Base-by-base conservation (phyloP, 2,329 filamentous ascomycete species). In the Neofusicoccum umdonicola region DNA sequence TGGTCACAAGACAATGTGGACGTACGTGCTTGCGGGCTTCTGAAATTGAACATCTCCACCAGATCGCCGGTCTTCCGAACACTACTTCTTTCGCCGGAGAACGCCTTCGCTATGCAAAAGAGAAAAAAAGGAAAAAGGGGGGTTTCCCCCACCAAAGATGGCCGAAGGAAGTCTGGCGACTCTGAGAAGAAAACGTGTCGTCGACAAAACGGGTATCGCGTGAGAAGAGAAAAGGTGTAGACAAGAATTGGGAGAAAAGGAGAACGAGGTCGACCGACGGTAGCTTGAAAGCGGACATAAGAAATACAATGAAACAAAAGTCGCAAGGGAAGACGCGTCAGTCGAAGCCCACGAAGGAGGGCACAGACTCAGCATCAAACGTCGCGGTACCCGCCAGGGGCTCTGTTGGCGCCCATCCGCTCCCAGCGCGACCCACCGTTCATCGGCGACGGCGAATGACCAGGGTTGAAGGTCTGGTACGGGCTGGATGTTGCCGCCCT, bases 191-290 rank as follows among this genome's bases (percentile, higher is more conserved):
- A 35, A 45, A 35, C 44, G 42, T 35, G 56, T 58, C 39, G 54
- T 60, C 56, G 41, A 60, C 56, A 60, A 47, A 57, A 60, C 56
- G 56, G 56, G 56, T 60, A 60, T 60, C 56, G 56, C 42, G n/a
- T 17, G 56, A 60, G 42, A 47, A 57, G 54, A 60, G 1, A 27
- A 58, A 60, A 47, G 13, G 42, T 47, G 31, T 22, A 44, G 54
- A 47, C 4, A 27, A 45, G 42, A 22, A 22, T 22, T 22, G 19
- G n/a, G 27, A 11, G 9, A 19, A 58, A 58, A 45, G 17, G n/a
- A 13, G 8, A 6, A 19, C 2, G 15, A 17, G 54, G 41, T 60
- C 54, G 22, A 45, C 39, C 41, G 56, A 47, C 54, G 42, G 34
- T 31, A 7, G 31, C 56, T 37, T 60, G 31, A 15, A 37, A 47